A percentile compares a stretch with the other conserved stretches of the same genome.
Evolutionary conservation across 345 rosid genomes (phyloP).

Genomic region (Toxicodendron radicans): DNA sequence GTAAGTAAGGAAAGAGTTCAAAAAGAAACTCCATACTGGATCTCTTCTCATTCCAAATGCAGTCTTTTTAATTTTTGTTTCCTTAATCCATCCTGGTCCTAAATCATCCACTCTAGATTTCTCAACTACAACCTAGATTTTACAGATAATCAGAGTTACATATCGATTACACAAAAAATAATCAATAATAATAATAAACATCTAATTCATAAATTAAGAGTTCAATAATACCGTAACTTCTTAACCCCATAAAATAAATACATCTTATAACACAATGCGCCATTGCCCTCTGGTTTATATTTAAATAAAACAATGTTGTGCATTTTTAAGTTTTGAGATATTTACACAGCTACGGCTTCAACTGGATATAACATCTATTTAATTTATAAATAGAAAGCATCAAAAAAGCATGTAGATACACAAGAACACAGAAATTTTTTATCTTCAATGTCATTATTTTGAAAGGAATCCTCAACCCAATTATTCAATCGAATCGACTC

Average conservation of each 20-base stretch:
- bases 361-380: neutral
- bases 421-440: neutral
- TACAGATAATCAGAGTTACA: slow-evolving; percentile 11
- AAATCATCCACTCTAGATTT: slow-evolving; percentile 28
- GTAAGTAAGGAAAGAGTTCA: slow-evolving; percentile 7
- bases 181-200: neutral
- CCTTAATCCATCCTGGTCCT: slow-evolving; percentile 46
- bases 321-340: neutral
- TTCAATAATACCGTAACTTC: slow-evolving; percentile 1
- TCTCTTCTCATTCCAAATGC: slow-evolving; percentile 27
- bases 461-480: neutral
- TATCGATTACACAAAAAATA: neutral
- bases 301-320: neutral
- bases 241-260: neutral
- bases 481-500: neutral
- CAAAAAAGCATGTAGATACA: neutral
- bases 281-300: neutral
- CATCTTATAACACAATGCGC: neutral
- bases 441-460: neutral
- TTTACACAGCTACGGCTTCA: neutral
- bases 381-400: neutral
- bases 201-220: neutral
- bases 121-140: slow-evolving; percentile 33
- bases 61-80: slow-evolving; percentile 27
- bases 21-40: slow-evolving; percentile 29